Percentiles rank a stretch among this genome's conserved stretches.
Conservation (phyloP, 371 early-diverging fungal genomes). For the Rhizopus microsporus region DNA sequence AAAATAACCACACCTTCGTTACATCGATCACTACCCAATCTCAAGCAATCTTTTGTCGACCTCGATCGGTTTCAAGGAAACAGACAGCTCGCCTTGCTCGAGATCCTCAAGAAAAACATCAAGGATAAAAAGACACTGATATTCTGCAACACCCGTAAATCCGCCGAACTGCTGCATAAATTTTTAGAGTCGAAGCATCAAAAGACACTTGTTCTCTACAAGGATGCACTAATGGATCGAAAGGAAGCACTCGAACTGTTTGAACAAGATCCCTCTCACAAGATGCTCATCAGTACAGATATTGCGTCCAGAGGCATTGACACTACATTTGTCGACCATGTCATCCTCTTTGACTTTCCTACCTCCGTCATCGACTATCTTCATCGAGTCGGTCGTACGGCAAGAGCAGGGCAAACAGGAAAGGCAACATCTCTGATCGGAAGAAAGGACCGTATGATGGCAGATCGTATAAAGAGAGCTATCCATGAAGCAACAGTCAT, state of each 20-base stretch:
- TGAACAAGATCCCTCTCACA: constrained; percentile 24
- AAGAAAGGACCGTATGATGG: constrained; percentile 74
- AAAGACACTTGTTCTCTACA: constrained; percentile 58
- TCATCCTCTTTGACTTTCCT: constrained; percentile 95
- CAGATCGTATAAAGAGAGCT: constrained; percentile 75
- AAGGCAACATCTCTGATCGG: constrained; percentile 84
- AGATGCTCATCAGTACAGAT: constrained; percentile 90
- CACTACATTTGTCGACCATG: constrained; percentile 88
- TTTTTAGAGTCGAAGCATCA: constrained; percentile 64
- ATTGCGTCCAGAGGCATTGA: constrained; percentile 94
- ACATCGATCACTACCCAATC: constrained; percentile 76
- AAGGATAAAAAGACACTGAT: constrained; percentile 67
- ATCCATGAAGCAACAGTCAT: constrained; percentile 66
- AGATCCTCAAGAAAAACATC: constrained; percentile 71
- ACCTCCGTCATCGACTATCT: constrained; percentile 90
- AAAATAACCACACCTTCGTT: constrained; percentile 83
- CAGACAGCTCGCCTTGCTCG: constrained; percentile 65
- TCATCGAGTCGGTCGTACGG: constrained; percentile 97
- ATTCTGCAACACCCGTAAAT: constrained; percentile 84
- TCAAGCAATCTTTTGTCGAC: constrained; percentile 79
- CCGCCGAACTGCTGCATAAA: constrained; percentile 62
- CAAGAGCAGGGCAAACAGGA: constrained; percentile 85
- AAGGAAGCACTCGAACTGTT: constrained; percentile 51
- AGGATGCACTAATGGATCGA: constrained; percentile 50
- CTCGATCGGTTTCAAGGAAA: constrained; percentile 62